phyloP scores from a whole-genome alignment of 208 protist genomes.

The Plasmodiophora brassicae region DNA sequence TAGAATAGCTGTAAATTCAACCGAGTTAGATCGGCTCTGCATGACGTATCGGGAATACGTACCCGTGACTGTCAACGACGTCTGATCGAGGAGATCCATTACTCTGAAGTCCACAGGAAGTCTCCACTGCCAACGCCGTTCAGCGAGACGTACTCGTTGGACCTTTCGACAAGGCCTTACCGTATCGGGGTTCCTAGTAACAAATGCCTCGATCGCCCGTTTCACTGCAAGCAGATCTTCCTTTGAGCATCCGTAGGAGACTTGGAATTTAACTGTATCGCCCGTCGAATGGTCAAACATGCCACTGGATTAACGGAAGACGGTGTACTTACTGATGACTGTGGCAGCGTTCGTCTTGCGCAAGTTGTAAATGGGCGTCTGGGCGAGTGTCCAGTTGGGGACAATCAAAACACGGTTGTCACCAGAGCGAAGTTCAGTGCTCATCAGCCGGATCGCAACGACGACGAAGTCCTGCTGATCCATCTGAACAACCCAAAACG shows the following conservation, averaged over 20 bases:
- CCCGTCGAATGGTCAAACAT: too few species aligned
- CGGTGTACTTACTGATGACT: background rate
- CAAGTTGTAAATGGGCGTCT: slow-evolving; percentile 2
- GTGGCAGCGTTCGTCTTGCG: background rate
- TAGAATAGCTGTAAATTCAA: too few species aligned
- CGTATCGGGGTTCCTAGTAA: too few species aligned
- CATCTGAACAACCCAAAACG: background rate
- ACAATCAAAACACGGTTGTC: background rate
- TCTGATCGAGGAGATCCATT: background rate
- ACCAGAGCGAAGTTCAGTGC: background rate
- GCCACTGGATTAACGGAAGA: background rate
- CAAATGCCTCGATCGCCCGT: too few species aligned
- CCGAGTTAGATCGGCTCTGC: too few species aligned
- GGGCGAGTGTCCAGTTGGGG: background rate
- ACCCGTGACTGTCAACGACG: background rate
- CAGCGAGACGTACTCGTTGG: too few species aligned
- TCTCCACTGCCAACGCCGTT: too few species aligned
- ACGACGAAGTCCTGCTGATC: background rate
- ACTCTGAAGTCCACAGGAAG: background rate
- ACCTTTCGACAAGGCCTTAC: too few species aligned
- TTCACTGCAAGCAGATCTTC: background rate
- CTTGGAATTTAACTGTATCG: slow-evolving; percentile 29
- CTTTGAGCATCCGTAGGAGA: background rate
- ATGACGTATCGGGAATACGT: too few species aligned
- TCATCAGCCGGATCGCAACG: background rate